Base-by-base conservation (phyloP, 1,284 basidiomycete genomes). In the Ceratobasidium sp. region DNA sequence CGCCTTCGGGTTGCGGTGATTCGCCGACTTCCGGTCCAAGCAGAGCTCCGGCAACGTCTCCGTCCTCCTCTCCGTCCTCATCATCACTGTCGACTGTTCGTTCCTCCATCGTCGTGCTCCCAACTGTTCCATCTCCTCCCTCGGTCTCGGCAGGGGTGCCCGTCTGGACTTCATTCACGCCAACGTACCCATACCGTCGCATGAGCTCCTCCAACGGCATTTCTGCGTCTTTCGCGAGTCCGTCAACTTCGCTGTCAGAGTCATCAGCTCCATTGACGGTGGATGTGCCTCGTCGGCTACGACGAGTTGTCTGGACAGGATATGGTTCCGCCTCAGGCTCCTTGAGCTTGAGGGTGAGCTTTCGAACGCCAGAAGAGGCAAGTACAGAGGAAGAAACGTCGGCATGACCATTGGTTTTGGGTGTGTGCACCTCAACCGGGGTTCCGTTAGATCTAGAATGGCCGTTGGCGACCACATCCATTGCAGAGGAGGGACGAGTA, bases 171-270 rank as follows among this genome's bases (percentile, higher is more conserved):
- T 77, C 76, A 34, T 72, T 45, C 48, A 57, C 46, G 26, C 77
- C 60, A 72, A 78, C 76, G 74, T 84, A 83, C 0, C 83, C 83
- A 73, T 87, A 87, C 73, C 83, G 81, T 69, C 79, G 79, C 73
- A 86, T 78, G 0, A 86, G 78, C 76, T 85, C 85, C 73, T 86
- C 85, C 64, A 86, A 83, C 0, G 85, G 83, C 60, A 87, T 53
- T 72, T 85, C 81, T 23, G 84, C 84, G 76, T 86, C 85, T 2
- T 82, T 82, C 18, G 80, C 76, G 0, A 86, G 78, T 0, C 83
- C 85, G 48, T 82, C 84, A 74, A 85, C 81, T 76, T 85, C 84
- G 48, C 81, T 81, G 64, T 83, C 82, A 50, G 79, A 79, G 34
- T 78, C 79, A 32, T 79, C 78, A 50, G 78, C 78, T 36, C 23